These are phyloP conservation scores for Termitomyces bulborhizus DNA, from an alignment of 768 basidiomycete species.

Conservation along the genomic window DNA sequence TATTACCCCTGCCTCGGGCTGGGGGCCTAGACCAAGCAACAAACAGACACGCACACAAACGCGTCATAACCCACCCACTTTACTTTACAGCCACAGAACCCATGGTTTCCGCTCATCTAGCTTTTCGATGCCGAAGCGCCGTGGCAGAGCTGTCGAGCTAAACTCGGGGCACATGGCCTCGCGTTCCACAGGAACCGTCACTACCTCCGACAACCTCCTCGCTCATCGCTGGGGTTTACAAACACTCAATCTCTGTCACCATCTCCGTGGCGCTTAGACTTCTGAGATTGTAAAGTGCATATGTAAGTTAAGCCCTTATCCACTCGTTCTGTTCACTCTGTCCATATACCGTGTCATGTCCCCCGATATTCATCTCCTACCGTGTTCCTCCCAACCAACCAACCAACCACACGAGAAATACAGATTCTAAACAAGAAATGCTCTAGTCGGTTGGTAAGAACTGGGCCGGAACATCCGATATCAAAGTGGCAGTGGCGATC, in stretches of 20 bases:
- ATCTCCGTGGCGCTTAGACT: background rate
- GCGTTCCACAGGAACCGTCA: slow-evolving; percentile 5
- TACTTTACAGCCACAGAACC: background rate
- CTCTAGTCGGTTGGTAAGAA: background rate
- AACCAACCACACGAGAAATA: background rate
- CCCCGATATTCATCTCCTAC: background rate
- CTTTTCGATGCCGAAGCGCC: slow-evolving; percentile 9
- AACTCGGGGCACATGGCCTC: background rate
- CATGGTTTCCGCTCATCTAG: slow-evolving; percentile 7
- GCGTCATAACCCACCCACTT: background rate
- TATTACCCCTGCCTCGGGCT: background rate
- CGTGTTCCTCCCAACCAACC: background rate
- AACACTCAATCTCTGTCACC: background rate
- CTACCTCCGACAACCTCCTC: slow-evolving; percentile 7
- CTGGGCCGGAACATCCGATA: background rate
- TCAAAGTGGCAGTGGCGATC: background rate
- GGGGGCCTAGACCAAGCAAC: background rate
- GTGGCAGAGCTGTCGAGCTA: slow-evolving; percentile 1
- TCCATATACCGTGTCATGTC: too few species aligned
- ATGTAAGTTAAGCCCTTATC: background rate
- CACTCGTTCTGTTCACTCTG: background rate
- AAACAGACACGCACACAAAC: background rate
- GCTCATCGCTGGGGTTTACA: background rate
- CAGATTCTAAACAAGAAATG: background rate
- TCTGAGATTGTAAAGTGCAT: background rate